phyloP scores from a whole-genome alignment of 305 asterid species.

The Fraxinus platypoda region DNA sequence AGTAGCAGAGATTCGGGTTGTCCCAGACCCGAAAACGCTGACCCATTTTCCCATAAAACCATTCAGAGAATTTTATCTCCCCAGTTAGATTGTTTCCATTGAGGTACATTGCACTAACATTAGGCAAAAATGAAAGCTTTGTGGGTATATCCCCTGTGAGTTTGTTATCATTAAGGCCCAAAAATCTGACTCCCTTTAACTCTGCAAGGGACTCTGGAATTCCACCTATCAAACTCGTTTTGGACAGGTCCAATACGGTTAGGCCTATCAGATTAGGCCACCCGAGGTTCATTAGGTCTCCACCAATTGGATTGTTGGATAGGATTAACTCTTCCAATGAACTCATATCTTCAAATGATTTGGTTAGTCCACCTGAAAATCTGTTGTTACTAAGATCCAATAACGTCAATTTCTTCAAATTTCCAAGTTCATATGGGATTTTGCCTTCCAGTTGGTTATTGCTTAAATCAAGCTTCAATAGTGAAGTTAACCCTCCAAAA shows the following conservation, averaged over 20 bases:
- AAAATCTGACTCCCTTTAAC: constrained; percentile 54
- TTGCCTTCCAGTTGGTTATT: constrained; percentile 46
- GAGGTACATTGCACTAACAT: constrained; percentile 60
- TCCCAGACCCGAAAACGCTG: constrained; percentile 83
- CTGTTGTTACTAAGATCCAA: constrained; percentile 67
- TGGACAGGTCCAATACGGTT: constrained; percentile 63
- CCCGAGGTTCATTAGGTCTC: constrained; percentile 46
- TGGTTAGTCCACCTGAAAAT: constrained; percentile 53
- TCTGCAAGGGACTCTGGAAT: constrained; percentile 61
- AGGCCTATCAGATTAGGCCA: constrained; percentile 47
- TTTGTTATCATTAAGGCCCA: constrained; percentile 74
- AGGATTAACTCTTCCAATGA: constrained; percentile 66
- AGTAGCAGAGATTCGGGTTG: constrained; percentile 69
- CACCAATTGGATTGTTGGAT: constrained; percentile 71
- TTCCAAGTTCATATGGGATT: constrained; percentile 46
- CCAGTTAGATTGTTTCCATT: constrained; percentile 84
- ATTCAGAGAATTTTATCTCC: constrained; percentile 52
- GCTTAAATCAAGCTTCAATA: constrained; percentile 76
- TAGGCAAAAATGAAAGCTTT: constrained; percentile 51
- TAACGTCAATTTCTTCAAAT: constrained; percentile 57
- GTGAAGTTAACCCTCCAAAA: constrained; percentile 50
- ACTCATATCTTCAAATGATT: constrained; percentile 51
- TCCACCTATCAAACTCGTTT: constrained; percentile 62
- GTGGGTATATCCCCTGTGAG: constrained; percentile 57
- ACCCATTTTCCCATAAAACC: constrained; percentile 68